phyloP scores from a whole-genome alignment of 129 eudicot species.

The Kitagawia praeruptora region DNA sequence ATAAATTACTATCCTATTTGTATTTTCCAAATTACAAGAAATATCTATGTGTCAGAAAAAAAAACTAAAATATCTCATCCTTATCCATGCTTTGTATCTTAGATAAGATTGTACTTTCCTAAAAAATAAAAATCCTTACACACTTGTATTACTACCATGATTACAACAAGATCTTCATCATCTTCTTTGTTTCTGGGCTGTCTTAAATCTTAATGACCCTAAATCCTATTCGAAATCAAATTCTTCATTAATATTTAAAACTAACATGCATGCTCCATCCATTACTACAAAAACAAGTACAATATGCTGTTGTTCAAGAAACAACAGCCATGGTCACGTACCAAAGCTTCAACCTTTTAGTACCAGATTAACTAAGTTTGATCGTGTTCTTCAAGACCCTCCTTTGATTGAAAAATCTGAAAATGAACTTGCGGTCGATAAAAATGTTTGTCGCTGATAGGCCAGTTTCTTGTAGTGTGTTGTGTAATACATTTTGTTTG shows the following conservation, averaged over 20 bases:
- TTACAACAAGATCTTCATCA: background rate
- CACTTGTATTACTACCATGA: background rate
- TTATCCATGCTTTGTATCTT: no score
- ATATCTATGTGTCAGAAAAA: no score
- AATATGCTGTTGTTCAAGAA: constrained; percentile 28
- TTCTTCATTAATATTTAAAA: background rate
- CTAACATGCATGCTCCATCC: background rate
- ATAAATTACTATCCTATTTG: no score
- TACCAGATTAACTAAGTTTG: constrained; percentile 34
- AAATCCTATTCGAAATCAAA: constrained; percentile 1
- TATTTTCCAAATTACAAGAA: no score
- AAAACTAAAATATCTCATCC: no score
- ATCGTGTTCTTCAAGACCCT: constrained; percentile 33
- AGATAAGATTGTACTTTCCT: background rate
- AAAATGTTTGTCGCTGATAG: no score
- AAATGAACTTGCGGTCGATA: constrained; percentile 39
- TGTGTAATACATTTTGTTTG: no score
- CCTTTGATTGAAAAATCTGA: constrained; percentile 45
- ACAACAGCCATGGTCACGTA: constrained; percentile 9
- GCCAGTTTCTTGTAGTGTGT: no score
- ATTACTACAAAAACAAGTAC: background rate
- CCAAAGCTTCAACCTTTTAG: constrained; percentile 50
- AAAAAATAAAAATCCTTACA: background rate
- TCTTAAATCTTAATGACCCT: background rate
- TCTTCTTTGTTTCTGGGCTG: background rate